These are phyloP conservation scores for Fomitopsis pinicola DNA, from an alignment of 1,284 basidiomycete species.

Conservation along the genomic window DNA sequence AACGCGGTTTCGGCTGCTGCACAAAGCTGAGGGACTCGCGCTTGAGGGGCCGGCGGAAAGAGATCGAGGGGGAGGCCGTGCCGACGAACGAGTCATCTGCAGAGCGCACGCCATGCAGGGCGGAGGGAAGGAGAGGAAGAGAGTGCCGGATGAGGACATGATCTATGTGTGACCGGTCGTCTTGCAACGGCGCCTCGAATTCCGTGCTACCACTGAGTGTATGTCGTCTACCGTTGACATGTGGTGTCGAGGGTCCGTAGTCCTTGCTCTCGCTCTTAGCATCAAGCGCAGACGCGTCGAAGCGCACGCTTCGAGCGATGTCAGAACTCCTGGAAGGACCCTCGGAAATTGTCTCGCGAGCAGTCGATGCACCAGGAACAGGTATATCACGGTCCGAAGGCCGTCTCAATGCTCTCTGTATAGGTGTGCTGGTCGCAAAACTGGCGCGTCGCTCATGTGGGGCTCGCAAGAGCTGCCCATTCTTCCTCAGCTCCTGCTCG, in stretches of 20 bases:
- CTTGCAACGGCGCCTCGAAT: not conserved
- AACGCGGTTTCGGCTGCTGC: not conserved
- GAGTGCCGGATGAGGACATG: not conserved
- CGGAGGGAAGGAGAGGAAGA: not conserved
- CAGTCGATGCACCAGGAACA: not conserved
- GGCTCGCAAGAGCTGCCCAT: not conserved
- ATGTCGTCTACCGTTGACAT: not conserved
- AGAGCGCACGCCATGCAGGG: not conserved
- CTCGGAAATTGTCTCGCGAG: not conserved
- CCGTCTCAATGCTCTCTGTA: not conserved
- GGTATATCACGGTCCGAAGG: not conserved
- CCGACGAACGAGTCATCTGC: constrained; percentile 3
- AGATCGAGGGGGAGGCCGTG: not conserved
- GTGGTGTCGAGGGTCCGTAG: not conserved
- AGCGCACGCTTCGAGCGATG: not conserved
- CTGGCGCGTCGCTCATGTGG: not conserved
- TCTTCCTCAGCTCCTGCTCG: not conserved
- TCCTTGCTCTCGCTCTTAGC: not conserved
- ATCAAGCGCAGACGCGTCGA: not conserved
- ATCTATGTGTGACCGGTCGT: not conserved
- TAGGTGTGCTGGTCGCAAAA: not conserved
- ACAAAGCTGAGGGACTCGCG: not conserved
- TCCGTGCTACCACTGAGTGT: not conserved
- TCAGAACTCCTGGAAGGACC: not conserved
- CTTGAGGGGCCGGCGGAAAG: not conserved